Evolutionary conservation across 2,329 filamentous ascomycete species (phyloP).

Genomic region (Fusarium albosuccineum): DNA sequence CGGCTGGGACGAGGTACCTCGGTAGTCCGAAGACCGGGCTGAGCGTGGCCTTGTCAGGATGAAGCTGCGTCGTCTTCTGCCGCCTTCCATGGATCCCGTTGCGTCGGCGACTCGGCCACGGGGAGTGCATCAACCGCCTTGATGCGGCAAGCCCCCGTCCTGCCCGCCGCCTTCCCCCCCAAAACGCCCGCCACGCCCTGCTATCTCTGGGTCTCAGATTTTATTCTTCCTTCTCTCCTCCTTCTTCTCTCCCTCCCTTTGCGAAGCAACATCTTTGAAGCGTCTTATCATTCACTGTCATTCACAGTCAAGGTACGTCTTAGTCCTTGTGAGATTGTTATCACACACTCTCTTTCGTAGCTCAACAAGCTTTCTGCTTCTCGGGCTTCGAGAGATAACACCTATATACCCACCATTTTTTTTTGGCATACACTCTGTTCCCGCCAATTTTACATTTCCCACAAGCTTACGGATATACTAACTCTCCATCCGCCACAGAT

Average conservation of each 20-base stretch:
- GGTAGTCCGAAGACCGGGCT: conserved; percentile 2
- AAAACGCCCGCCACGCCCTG: conserved; percentile 35
- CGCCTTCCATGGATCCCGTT: conserved; percentile 37
- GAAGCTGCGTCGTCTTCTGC: conserved; percentile 27
- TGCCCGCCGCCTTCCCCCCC: conserved; percentile 27
- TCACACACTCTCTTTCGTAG: not conserved
- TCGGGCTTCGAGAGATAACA: not conserved
- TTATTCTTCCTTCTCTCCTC: no score
- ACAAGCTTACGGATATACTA: conserved; percentile 21
- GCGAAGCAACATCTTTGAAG: conserved; percentile 21
- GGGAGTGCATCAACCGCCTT: conserved; percentile 28
- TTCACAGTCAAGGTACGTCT: conserved; percentile 38
- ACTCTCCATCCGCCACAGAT: conserved; percentile 44
- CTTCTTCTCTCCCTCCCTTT: conserved; percentile 14
- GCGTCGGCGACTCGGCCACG: conserved; percentile 16
- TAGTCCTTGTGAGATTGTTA: not conserved
- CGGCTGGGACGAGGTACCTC: not conserved
- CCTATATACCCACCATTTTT: not conserved
- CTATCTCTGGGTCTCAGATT: conserved; percentile 28
- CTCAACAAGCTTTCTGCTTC: conserved; percentile 11
- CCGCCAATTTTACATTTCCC: not conserved
- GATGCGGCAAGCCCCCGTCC: conserved; percentile 33
- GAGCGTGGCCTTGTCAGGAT: not conserved
- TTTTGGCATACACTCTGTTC: not conserved
- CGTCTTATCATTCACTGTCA: conserved; percentile 18